A percentile compares a stretch with the other conserved stretches of the same genome.
phyloP scores from a whole-genome alignment of 257 asterid species.

The Nemophila menziesii region DNA sequence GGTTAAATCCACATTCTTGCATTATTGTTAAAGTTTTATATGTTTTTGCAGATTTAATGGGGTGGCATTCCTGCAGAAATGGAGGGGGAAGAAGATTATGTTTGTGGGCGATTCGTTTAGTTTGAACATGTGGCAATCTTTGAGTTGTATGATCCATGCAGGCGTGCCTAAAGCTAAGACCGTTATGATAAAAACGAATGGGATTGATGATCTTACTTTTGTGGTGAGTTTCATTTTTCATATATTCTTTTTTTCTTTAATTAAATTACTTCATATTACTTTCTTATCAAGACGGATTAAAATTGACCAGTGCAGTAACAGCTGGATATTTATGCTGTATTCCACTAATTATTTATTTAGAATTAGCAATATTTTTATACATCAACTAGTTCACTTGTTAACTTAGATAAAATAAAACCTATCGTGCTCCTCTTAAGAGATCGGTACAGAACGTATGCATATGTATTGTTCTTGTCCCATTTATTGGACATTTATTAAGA shows the following conservation, averaged over 20 bases:
- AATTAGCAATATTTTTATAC: too few species aligned
- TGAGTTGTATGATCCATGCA: conserved; percentile 87
- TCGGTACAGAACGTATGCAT: too few species aligned
- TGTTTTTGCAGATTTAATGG: conserved; percentile 62
- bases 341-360: too few species aligned
- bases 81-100: conserved; percentile 87
- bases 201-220: conserved; percentile 38
- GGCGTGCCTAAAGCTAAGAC: conserved; percentile 46
- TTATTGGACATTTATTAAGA: too few species aligned
- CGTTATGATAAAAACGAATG: conserved; percentile 29
- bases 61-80: conserved; percentile 55
- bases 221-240: conserved; percentile 29
- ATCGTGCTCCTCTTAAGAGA: too few species aligned
- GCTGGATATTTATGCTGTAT: too few species aligned
- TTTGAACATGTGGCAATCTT: conserved; percentile 88
- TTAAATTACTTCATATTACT: too few species aligned
- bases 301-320: too few species aligned
- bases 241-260: background rate
- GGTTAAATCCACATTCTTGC: background rate
- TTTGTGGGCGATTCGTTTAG: conserved; percentile 97
- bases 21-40: background rate
- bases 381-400: too few species aligned
- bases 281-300: too few species aligned
- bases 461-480: too few species aligned
- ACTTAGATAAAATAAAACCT: too few species aligned